These are phyloP conservation scores for Blastomyces emzantsi DNA, from an alignment of 2,329 filamentous ascomycete genomes.

Conservation along the genomic window DNA sequence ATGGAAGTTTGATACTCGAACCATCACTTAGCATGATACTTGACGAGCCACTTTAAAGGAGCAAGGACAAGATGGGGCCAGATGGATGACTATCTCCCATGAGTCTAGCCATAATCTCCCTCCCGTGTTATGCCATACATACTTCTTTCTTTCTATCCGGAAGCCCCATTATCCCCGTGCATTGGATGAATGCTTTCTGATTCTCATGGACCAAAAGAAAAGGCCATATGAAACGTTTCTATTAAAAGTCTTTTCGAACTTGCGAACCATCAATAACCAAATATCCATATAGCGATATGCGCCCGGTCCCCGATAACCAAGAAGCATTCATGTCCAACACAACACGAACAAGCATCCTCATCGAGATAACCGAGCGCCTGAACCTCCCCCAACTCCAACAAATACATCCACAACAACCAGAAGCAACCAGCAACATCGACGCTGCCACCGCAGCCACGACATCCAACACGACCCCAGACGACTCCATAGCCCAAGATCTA, in stretches of 20 bases:
- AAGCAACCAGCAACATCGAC: background rate
- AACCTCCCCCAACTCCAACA: constrained; percentile 23
- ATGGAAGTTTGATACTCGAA: background rate
- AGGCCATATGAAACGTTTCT: background rate
- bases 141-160: background rate
- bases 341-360: constrained; percentile 77
- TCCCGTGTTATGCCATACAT: background rate
- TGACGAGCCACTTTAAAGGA: background rate
- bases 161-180: background rate
- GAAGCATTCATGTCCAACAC: constrained; percentile 81
- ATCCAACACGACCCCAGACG: constrained; percentile 24
- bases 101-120: background rate
- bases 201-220: background rate
- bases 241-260: too few species aligned
- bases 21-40: background rate
- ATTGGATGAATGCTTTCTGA: background rate
- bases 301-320: constrained; percentile 50
- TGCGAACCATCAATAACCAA: background rate
- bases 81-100: background rate
- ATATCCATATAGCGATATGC: constrained; percentile 16
- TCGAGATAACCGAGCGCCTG: constrained; percentile 82
- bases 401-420: constrained; percentile 14
- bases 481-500: constrained; percentile 54
- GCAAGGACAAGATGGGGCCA: background rate
- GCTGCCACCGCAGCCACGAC: background rate